phyloP scores from a whole-genome alignment of 2,329 filamentous ascomycete species.

The Rhytidhysteron rufulum region DNA sequence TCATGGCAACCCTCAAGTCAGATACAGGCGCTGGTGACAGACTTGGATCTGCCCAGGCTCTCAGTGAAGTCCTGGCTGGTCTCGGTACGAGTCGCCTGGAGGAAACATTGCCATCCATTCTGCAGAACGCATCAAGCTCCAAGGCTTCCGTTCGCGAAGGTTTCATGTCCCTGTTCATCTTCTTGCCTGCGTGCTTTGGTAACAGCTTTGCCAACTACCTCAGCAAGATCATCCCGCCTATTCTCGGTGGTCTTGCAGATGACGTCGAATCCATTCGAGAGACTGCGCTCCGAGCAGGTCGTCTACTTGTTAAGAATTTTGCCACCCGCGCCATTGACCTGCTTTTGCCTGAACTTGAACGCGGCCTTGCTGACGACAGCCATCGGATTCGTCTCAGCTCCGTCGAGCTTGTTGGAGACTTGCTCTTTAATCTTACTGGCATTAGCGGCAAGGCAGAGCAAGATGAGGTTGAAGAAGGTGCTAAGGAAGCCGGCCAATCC shows the following conservation, averaged over 20 bases:
- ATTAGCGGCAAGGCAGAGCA: slow-evolving; percentile 75
- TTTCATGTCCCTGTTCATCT: slow-evolving; percentile 99
- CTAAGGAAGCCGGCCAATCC: slow-evolving; percentile 85
- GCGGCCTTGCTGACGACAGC: slow-evolving; percentile 93
- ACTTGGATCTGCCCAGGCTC: slow-evolving; percentile 90
- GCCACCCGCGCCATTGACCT: slow-evolving; percentile 92
- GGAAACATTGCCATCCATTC: slow-evolving; percentile 90
- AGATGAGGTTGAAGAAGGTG: slow-evolving; percentile 75
- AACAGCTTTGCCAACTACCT: slow-evolving; percentile 98
- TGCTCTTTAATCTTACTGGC: slow-evolving; percentile 96
- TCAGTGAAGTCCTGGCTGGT: slow-evolving; percentile 93
- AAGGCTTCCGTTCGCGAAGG: slow-evolving; percentile 91
- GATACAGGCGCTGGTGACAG: slow-evolving; percentile 95
- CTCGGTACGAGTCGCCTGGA: slow-evolving; percentile 88
- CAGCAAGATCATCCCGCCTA: slow-evolving; percentile 90
- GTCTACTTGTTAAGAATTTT: slow-evolving; percentile 97
- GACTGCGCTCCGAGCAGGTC: slow-evolving; percentile 89
- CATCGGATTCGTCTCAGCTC: slow-evolving; percentile 98
- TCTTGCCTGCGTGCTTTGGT: slow-evolving; percentile 96
- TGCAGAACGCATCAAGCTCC: slow-evolving; percentile 90
- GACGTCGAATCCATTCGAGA: slow-evolving; percentile 96
- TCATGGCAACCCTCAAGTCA: slow-evolving; percentile 97
- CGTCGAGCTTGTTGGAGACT: slow-evolving; percentile 92
- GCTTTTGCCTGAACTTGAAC: slow-evolving; percentile 88
- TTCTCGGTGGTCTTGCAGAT: slow-evolving; percentile 88